Evolutionary conservation across 495 filamentous ascomycete genomes (phyloP), one percentile per base, ranked within the genome.

Genomic region (Astrocystis sublimbata): DNA sequence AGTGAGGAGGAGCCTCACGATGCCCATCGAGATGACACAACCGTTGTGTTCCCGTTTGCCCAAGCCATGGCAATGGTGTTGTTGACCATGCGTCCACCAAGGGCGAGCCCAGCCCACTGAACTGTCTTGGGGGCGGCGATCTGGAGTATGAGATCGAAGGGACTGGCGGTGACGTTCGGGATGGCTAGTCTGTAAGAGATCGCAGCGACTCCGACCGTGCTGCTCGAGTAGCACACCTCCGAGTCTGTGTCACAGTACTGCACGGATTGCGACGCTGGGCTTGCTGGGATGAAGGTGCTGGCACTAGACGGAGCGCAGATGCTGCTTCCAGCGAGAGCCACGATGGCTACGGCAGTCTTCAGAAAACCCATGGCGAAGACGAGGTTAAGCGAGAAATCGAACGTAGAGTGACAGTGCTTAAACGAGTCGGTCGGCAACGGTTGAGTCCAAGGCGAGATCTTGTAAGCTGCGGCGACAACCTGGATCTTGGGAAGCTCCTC

Each of bases 81-180:
- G 64, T 76, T 76, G 53, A 66, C 64, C 75, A 78, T 78, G 62
- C 56, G 49, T 38, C 74, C 75, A 21, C 75, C 75, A 68, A 73
- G 76, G 6, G 74, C 75, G 5, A 78, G 46, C 6, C 70, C 74
- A 0, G 74, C 75, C 75, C 75, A 78, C 30, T 73, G 74, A 21
- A 70, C 70, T 17, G 71, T 50, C 63, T 69, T 73, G 52, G 75
- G 74, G 2, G 75, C 75, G 8, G 64, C 65, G 35, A 78, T 73
- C 59, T 74, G 72, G 13, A 78, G 64, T 12, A 75, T 57, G n/a
- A 75, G 53, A 40, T 74, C 71, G 52, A 76, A 78, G 51, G 55
- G 61, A 1, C 58, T 75, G 5, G 75, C 74, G 7, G 62, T 70
- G 26, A 61, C 58, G 52, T 75, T 73, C 8, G 75, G 73, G 28